phyloP scores from a whole-genome alignment of 2,329 filamentous ascomycete genomes.

The Xylaria sp. region DNA sequence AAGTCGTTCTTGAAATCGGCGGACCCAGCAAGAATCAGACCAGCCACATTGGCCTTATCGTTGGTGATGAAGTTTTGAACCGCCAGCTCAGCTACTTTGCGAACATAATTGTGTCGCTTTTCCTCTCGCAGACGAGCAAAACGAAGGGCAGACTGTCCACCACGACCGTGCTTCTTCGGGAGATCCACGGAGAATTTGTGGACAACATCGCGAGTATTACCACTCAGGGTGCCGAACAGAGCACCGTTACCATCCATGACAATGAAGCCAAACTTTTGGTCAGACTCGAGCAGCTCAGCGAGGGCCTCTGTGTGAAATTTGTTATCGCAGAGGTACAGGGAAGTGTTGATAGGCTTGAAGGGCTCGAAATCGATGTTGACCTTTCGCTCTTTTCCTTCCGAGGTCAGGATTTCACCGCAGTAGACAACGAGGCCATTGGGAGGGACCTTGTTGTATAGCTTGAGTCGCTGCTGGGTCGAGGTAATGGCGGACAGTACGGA shows the following conservation, averaged over 20 bases:
- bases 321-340: slow-evolving; percentile 99
- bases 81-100: slow-evolving; percentile 96
- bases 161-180: slow-evolving; percentile 99
- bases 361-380: slow-evolving; percentile 99
- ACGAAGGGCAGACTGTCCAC: slow-evolving; percentile 99
- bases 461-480: slow-evolving; percentile 97
- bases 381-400: slow-evolving; percentile 98
- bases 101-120: slow-evolving; percentile 99
- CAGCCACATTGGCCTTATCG: slow-evolving; percentile 98
- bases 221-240: slow-evolving; percentile 94
- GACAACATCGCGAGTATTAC: slow-evolving; percentile 94
- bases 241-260: slow-evolving; percentile 99
- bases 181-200: slow-evolving; percentile 99
- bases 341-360: slow-evolving; percentile 99
- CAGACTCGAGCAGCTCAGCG: slow-evolving; percentile 95
- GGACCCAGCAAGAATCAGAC: slow-evolving; percentile 93
- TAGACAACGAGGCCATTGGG: slow-evolving; percentile 98
- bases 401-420: slow-evolving; percentile 99
- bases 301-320: slow-evolving; percentile 99
- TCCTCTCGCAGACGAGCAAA: slow-evolving; percentile 99
- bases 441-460: slow-evolving; percentile 98
- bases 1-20: slow-evolving; percentile 99
- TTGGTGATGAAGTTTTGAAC: slow-evolving; percentile 99
- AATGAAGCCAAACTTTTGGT: slow-evolving; percentile 99
- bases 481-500: slow-evolving; percentile 98